Evolutionary conservation across 352 stramenopile species (phyloP).

Genomic region (Phytophthora pini): DNA sequence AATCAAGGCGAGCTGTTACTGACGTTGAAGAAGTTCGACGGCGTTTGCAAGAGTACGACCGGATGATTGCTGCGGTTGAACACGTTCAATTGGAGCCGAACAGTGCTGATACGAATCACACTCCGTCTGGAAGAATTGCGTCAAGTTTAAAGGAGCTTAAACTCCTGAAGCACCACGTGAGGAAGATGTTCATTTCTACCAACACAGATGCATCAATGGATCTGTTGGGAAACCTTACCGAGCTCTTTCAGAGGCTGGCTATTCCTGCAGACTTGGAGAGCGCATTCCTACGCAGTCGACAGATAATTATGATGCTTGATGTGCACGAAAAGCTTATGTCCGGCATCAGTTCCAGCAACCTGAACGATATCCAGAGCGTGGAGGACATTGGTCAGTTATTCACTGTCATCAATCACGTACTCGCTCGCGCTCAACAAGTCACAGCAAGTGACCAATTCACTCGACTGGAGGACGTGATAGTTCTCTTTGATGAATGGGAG

Average conservation of each 20-base stretch:
- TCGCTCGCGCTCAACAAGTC: constrained; percentile 26
- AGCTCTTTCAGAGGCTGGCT: constrained; percentile 23
- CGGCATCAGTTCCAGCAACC: constrained; percentile 19
- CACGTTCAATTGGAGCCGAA: background rate
- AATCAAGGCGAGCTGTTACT: constrained; percentile 17
- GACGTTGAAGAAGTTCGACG: constrained; percentile 29
- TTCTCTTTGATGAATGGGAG: constrained; percentile 37
- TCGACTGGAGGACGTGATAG: constrained; percentile 23
- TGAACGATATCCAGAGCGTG: constrained; percentile 28
- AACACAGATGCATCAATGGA: constrained; percentile 12
- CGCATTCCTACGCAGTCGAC: constrained; percentile 18
- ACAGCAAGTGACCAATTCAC: constrained; percentile 25
- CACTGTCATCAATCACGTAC: constrained; percentile 24
- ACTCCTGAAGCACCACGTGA: constrained; percentile 22
- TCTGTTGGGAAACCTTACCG: constrained; percentile 7
- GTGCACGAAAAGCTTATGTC: constrained; percentile 31
- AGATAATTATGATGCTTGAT: constrained; percentile 26
- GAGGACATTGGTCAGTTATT: constrained; percentile 28
- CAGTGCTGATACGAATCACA: background rate
- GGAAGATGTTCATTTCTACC: constrained; percentile 15
- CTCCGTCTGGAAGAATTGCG: constrained; percentile 18
- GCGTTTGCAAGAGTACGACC: constrained; percentile 36
- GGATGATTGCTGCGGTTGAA: constrained; percentile 17
- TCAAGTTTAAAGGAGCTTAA: constrained; percentile 12
- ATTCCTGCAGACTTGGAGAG: constrained; percentile 22